Evolutionary conservation across 768 basidiomycete genomes (phyloP), one percentile per base, ranked within the genome.

Genomic region (Chalciporus piperatus): DNA sequence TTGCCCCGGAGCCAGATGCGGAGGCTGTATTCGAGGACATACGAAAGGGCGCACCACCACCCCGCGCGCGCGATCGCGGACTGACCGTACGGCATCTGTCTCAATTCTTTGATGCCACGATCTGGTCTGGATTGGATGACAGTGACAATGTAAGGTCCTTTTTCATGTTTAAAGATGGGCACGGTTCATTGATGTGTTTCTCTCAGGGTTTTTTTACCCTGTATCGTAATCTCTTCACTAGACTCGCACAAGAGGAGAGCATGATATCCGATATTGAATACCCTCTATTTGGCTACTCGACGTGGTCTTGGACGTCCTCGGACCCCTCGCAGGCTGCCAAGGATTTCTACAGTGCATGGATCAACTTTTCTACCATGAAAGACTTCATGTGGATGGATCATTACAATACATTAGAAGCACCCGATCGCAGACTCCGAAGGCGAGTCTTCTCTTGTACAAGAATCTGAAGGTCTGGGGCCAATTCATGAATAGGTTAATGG

Each of bases 351-450:
- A 77, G 75, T 40, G 79, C 78, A 11, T 99, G 95, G 95, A 70
- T 78, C 6, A 92, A 90, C 60, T 98, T 99, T 67, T 72, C 79
- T 1, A 93, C 95, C 0, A 73, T 77, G 40, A 98, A 98, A 66
- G 85, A 90, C 41, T 99, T 99, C 62, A 72, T 76, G 0, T 98
- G 95, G 94, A 78, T 76, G 53, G 92, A 92, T 48, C 78, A 81
- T 57, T 97, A 92, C 84, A 88, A 94, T 64, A 53, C 82, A 13
- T 71, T 81, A 6, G 88, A 96, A 52, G 95, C 92, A 2, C 90
- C 92, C 3, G 95, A 98, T 68, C 76, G 97, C 17, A 81, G 85
- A 23, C 80, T 89, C 37, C 78, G 93, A 62, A 81, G 97, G 83
- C 87, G 51, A 27, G 74, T 59, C 14, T 17, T n/a, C 20, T 6